Base-by-base conservation (phyloP, 371 early-diverging fungal species). In the Chytridium lagenaria region DNA sequence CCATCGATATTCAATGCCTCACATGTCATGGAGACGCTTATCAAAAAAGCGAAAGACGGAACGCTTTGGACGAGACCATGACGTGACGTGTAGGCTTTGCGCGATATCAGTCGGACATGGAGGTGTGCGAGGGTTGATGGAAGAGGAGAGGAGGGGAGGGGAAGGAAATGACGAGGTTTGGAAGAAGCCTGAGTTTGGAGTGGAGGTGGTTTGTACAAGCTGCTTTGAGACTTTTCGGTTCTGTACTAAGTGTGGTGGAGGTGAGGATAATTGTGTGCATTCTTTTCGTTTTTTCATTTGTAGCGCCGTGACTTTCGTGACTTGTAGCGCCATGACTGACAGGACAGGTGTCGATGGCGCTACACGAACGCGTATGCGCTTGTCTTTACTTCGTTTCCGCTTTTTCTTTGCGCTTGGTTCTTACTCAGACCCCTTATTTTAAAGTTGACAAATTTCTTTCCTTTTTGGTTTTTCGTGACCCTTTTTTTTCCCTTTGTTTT, bases 211-310 rank as follows among this genome's bases (percentile, higher is more conserved):
- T 16, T 63, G 63, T 34, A 23, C 33, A 34, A 15, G 23, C 34
- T 63, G 63, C 36, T 19, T 30, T 34, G 63, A 63, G 63, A 37
- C 15, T 15, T 63, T 63, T 23, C 63, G 33, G 36, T 30, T 63
- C 16, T 63, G 63, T 33, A 34, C 63, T 3, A 63, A 63, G 33
- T 63, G 63, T 33, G 63, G 63, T 15, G 63, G 63, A 30, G 63
- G 57, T 55, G 26, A 49, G 49, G n/a, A n/a, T n/a, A n/a, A n/a
- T n/a, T n/a, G n/a, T n/a, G n/a, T n/a, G n/a, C n/a, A n/a, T n/a
- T n/a, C n/a, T n/a, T n/a, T n/a, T n/a, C n/a, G n/a, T n/a, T n/a
- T n/a, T n/a, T n/a, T n/a, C n/a, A n/a, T n/a, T n/a, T n/a, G n/a
- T n/a, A n/a, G n/a, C n/a, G n/a, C n/a, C n/a, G n/a, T n/a, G n/a